Evolutionary conservation across 1,139 yeast species (phyloP).

Genomic region (Taphrina confusa): DNA sequence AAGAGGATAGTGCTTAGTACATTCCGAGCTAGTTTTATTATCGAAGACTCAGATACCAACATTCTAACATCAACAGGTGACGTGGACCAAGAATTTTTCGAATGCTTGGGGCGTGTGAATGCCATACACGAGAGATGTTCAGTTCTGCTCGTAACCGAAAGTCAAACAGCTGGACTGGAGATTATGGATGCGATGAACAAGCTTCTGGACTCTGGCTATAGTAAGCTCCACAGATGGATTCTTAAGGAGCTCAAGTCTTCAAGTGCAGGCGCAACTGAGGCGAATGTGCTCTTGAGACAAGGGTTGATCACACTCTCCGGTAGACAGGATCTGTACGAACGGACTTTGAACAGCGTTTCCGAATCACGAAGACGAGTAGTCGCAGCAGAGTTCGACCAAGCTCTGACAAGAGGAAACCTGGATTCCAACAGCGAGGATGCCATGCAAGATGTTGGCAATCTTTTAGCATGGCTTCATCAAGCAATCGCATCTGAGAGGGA

Average conservation of each 20-base stretch:
- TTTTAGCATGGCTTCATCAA: conserved; percentile 84
- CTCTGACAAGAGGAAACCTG: conserved; percentile 60
- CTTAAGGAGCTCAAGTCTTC: conserved; percentile 46
- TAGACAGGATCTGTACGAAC: conserved; percentile 47
- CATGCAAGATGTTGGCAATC: conserved; percentile 77
- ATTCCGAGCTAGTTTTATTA: conserved; percentile 54
- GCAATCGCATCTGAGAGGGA: conserved; percentile 89
- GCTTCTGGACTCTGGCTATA: conserved; percentile 57
- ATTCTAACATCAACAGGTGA: conserved; percentile 45
- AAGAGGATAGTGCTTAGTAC: conserved; percentile 12
- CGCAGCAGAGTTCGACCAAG: conserved; percentile 53
- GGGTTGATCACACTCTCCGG: conserved; percentile 47
- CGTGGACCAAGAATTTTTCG: conserved; percentile 62
- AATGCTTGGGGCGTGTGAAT: conserved; percentile 62
- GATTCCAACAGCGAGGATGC: conserved; percentile 77
- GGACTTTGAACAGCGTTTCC: conserved; percentile 45
- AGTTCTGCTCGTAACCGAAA: conserved; percentile 65
- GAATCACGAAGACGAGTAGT: conserved; percentile 45
- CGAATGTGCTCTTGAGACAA: conserved; percentile 41
- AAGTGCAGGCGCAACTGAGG: conserved; percentile 35
- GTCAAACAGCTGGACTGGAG: conserved; percentile 68
- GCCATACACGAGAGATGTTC: conserved; percentile 67
- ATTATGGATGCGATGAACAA: conserved; percentile 64
- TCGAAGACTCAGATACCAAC: conserved; percentile 66
- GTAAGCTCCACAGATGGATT: conserved; percentile 52